These are phyloP conservation scores for Grosmannia huntii DNA, from an alignment of 2,329 filamentous ascomycete species.

Conservation along the genomic window DNA sequence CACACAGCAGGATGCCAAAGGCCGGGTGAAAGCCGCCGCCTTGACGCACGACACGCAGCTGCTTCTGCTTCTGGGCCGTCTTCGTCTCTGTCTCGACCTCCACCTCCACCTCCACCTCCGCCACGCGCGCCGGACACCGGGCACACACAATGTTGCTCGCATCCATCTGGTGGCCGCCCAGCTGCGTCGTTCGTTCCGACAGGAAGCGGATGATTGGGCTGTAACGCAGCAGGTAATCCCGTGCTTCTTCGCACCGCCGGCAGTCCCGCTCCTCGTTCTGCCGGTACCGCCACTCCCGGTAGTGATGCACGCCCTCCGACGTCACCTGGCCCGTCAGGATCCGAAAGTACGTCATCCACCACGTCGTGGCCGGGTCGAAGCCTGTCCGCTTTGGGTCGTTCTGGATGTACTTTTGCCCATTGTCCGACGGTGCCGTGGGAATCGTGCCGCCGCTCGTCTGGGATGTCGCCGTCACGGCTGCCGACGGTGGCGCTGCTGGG, in stretches of 20 bases:
- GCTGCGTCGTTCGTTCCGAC: slow-evolving; percentile 62
- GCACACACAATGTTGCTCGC: slow-evolving; percentile 67
- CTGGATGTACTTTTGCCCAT: slow-evolving; percentile 19
- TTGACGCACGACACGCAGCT: slow-evolving; percentile 42
- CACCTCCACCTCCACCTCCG: slow-evolving; percentile 23
- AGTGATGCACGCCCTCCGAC: slow-evolving; percentile 56
- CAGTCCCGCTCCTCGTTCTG: slow-evolving; percentile 69
- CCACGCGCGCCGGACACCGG: slow-evolving; percentile 53
- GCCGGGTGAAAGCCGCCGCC: slow-evolving; percentile 76
- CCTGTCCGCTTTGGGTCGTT: slow-evolving; percentile 50
- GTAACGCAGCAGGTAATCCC: slow-evolving; percentile 73
- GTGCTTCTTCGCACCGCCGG: slow-evolving; percentile 65
- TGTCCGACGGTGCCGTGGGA: neutral
- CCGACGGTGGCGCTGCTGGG: neutral
- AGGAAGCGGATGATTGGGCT: slow-evolving; percentile 82
- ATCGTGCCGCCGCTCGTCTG: too few relatives aligned
- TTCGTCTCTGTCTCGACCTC: slow-evolving; percentile 20
- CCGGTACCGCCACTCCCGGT: slow-evolving; percentile 63
- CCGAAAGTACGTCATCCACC: slow-evolving; percentile 79
- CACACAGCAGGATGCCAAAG: slow-evolving; percentile 82
- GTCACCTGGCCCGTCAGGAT: slow-evolving; percentile 65
- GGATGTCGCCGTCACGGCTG: too few relatives aligned
- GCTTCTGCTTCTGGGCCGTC: neutral
- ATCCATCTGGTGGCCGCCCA: slow-evolving; percentile 61
- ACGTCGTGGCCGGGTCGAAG: slow-evolving; percentile 46